Conservation (phyloP, 768 basidiomycete genomes). For the Hygrophorus pudorinus region DNA sequence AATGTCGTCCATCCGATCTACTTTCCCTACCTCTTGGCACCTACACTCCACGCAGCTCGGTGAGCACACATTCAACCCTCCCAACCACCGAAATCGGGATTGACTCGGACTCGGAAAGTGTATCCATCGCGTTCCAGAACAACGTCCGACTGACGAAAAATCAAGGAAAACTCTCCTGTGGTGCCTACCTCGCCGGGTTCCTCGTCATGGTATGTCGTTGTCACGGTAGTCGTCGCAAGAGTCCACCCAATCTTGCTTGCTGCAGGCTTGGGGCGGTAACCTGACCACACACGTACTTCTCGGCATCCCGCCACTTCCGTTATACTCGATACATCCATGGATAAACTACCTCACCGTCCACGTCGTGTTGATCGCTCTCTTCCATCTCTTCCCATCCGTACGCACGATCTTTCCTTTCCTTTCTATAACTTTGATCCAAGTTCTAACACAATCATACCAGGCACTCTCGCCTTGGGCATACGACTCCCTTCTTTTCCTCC, state of each 20-base stretch:
- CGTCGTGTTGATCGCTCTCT: constrained; percentile 31
- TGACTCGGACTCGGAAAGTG: constrained; percentile 11
- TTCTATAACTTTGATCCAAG: neutral
- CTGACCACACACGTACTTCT: constrained; percentile 33
- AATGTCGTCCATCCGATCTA: constrained; percentile 4
- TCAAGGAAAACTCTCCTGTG: constrained; percentile 26
- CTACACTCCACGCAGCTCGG: constrained; percentile 9
- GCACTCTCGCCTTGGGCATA: constrained; percentile 23
- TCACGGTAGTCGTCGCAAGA: too few species aligned
- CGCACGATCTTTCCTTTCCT: constrained; percentile 10
- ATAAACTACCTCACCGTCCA: constrained; percentile 41
- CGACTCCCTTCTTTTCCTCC: constrained; percentile 37
- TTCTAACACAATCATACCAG: constrained; percentile 10
- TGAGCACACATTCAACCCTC: neutral
- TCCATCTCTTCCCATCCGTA: constrained; percentile 29
- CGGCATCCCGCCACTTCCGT: constrained; percentile 33
- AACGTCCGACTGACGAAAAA: constrained; percentile 22
- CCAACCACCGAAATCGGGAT: too few species aligned
- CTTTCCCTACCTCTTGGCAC: constrained; percentile 4
- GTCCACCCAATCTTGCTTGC: too few species aligned
- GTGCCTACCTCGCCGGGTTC: constrained; percentile 34
- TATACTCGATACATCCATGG: constrained; percentile 35
- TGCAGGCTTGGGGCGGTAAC: constrained; percentile 42
- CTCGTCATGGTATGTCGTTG: constrained; percentile 40
- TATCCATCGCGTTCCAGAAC: constrained; percentile 34